phyloP scores from a whole-genome alignment of 495 filamentous ascomycete genomes.

The Lasiosphaeria hispida region DNA sequence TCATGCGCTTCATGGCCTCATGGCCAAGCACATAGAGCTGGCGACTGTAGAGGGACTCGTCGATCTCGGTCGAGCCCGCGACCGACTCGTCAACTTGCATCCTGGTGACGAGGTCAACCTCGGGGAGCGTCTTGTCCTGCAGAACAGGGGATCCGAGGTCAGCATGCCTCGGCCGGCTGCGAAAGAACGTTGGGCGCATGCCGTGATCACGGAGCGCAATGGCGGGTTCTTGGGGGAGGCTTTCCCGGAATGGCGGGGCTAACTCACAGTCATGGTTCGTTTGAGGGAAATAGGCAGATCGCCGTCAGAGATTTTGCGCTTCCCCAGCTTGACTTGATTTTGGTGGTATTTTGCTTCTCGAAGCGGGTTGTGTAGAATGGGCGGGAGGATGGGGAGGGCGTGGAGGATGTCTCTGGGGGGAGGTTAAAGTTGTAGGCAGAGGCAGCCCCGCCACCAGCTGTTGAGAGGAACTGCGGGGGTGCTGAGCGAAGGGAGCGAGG shows the following conservation, averaged over 20 bases:
- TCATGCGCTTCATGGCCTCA: constrained; percentile 99
- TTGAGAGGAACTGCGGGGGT: too few species aligned
- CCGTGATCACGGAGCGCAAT: background rate
- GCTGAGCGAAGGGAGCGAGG: background rate
- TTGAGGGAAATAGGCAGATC: constrained; percentile 70
- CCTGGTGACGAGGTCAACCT: constrained; percentile 64
- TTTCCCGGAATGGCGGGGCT: background rate
- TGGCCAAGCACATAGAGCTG: constrained; percentile 98
- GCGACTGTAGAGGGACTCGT: constrained; percentile 95
- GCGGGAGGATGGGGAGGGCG: background rate
- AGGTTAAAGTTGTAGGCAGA: background rate
- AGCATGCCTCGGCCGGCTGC: background rate
- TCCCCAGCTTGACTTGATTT: constrained; percentile 57
- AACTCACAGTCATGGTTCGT: constrained; percentile 79
- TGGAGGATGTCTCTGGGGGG: background rate
- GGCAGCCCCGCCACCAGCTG: background rate
- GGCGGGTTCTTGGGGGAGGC: background rate
- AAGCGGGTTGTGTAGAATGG: constrained; percentile 5
- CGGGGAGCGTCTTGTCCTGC: constrained; percentile 45
- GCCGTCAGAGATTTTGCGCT: constrained; percentile 81
- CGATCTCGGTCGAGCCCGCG: constrained; percentile 64
- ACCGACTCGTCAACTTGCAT: constrained; percentile 79
- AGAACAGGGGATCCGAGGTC: background rate
- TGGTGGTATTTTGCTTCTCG: constrained; percentile 1
- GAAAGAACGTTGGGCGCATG: too few species aligned